phyloP scores from a whole-genome alignment of 2,329 filamentous ascomycete species.

The Tolypocladium endophyticum region DNA sequence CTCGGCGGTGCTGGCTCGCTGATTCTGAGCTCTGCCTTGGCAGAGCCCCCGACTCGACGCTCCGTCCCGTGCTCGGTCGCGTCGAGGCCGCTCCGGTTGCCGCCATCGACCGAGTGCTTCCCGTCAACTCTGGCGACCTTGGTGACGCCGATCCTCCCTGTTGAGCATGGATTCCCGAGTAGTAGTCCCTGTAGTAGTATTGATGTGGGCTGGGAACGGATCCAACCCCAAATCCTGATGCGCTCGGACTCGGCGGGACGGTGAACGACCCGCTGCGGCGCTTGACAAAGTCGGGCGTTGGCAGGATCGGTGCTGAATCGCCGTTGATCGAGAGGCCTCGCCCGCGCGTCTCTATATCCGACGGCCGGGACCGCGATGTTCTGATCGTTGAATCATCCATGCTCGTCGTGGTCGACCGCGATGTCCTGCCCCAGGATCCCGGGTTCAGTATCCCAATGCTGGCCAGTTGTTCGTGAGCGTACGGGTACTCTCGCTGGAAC shows the following conservation, averaged over 20 bases:
- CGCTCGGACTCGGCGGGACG: conserved; percentile 40
- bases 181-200: conserved; percentile 47
- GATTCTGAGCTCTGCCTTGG: conserved; percentile 43
- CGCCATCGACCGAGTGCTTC: conserved; percentile 36
- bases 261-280: conserved; percentile 58
- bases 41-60: conserved; percentile 42
- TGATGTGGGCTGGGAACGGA: conserved; percentile 38
- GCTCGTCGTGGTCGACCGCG: conserved; percentile 47
- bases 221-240: conserved; percentile 7
- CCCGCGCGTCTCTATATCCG: conserved; percentile 39
- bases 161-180: conserved; percentile 24
- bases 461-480: conserved; percentile 61
- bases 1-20: conserved; percentile 31
- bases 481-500: conserved; percentile 70
- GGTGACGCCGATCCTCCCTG: conserved; percentile 49
- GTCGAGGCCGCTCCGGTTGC: conserved; percentile 26
- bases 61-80: conserved; percentile 50
- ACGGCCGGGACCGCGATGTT: conserved; percentile 33
- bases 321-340: conserved; percentile 52
- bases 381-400: conserved; percentile 38
- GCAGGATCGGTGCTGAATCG: conserved; percentile 51
- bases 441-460: conserved; percentile 73
- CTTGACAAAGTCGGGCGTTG: conserved; percentile 54
- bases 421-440: conserved; percentile 47
- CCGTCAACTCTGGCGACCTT: conserved; percentile 41